Percentiles rank a stretch among this genome's conserved stretches.
Conservation (phyloP, 495 filamentous ascomycete species). For the Tetracladium marchalianum region DNA sequence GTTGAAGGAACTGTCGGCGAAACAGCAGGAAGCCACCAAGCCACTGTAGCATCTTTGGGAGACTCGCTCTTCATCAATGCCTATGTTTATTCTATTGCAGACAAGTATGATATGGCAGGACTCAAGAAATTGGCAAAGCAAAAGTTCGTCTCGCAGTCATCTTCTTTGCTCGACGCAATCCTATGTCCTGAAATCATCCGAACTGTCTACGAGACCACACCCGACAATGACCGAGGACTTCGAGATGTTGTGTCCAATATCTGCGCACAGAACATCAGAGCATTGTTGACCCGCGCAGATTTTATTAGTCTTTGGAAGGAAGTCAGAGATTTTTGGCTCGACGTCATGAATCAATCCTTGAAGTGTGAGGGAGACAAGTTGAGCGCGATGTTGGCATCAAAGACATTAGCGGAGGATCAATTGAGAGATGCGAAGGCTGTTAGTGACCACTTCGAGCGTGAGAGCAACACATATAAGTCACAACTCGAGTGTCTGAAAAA, state of each 20-base stretch:
- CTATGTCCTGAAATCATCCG: slow-evolving; percentile 22
- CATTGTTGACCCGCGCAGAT: slow-evolving; percentile 2
- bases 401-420: too few species aligned
- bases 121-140: neutral
- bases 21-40: too few species aligned
- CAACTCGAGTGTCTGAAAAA: too few species aligned
- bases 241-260: slow-evolving; percentile 22
- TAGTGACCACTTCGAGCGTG: too few species aligned
- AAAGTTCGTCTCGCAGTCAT: slow-evolving; percentile 10
- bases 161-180: slow-evolving; percentile 16
- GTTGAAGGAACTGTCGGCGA: too few species aligned
- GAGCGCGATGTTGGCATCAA: too few species aligned
- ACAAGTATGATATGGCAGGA: slow-evolving; percentile 7
- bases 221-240: slow-evolving; percentile 22
- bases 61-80: slow-evolving; percentile 4
- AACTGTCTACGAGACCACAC: slow-evolving; percentile 24
- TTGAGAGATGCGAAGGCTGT: too few species aligned
- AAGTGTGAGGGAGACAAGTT: too few species aligned
- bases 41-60: too few species aligned
- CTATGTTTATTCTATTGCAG: slow-evolving; percentile 6
- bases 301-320: slow-evolving; percentile 3
- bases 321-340: neutral
- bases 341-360: too few species aligned
- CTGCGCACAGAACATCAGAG: slow-evolving; percentile 7
- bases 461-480: too few species aligned